Conservation (phyloP, 495 filamentous ascomycete species). For the Aspergillus hancockii region DNA sequence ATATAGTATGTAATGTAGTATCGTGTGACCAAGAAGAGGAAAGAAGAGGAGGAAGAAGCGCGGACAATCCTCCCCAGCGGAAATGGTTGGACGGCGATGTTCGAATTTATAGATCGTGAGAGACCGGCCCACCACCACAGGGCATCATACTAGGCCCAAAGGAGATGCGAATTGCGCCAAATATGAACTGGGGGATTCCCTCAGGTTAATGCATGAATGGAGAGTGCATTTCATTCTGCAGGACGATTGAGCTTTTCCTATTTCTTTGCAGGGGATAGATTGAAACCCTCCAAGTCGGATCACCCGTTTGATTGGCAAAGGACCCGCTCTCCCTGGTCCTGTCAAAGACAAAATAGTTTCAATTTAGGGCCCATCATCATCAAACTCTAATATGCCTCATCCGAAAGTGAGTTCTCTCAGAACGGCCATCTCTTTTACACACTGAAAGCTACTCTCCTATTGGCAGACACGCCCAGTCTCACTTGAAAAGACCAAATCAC, state of each 20-base stretch:
- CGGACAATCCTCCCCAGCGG: not conserved
- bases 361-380: not conserved
- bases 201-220: not conserved
- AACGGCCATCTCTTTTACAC: too few relatives aligned
- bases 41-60: not conserved
- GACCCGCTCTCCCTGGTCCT: not conserved
- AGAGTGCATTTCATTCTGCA: not conserved
- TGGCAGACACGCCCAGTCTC: not conserved
- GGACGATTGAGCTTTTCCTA: not conserved
- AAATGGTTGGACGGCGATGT: not conserved
- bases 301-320: not conserved
- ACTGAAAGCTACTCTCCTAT: not conserved
- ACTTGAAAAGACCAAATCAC: not conserved
- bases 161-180: not conserved
- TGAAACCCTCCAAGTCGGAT: not conserved
- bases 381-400: not conserved
- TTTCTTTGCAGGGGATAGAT: not conserved
- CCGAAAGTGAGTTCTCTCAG: not conserved
- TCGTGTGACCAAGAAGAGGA: too few relatives aligned
- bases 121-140: too few relatives aligned
- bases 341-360: not conserved
- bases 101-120: conserved; percentile 1
- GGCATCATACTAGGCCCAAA: not conserved
- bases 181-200: not conserved
- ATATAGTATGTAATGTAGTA: not conserved